Evolutionary conservation across 2,329 filamentous ascomycete species (phyloP).

Genomic region (Grosmannia serpens): DNA sequence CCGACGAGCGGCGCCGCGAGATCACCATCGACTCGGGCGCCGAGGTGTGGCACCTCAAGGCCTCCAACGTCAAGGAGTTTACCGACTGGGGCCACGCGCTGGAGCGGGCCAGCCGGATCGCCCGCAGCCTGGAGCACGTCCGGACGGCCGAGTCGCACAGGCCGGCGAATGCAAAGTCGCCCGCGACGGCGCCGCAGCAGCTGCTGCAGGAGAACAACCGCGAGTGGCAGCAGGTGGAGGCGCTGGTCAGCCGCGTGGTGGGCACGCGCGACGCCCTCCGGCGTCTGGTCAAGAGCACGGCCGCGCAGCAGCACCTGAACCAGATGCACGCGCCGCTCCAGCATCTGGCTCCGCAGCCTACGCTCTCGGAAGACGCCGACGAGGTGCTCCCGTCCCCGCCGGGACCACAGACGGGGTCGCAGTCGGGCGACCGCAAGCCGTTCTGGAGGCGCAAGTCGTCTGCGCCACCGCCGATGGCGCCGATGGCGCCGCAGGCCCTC

Average conservation of each 20-base stretch:
- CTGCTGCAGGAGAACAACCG: slow-evolving; percentile 46
- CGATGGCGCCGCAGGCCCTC: slow-evolving; percentile 27
- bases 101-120: slow-evolving; percentile 64
- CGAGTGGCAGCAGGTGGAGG: slow-evolving; percentile 81
- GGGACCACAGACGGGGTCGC: slow-evolving; percentile 17
- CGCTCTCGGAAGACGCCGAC: slow-evolving; percentile 39
- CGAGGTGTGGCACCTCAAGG: slow-evolving; percentile 90
- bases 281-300: slow-evolving; percentile 74
- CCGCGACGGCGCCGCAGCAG: not conserved
- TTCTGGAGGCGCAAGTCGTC: slow-evolving; percentile 92
- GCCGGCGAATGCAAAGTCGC: not conserved
- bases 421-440: slow-evolving; percentile 47
- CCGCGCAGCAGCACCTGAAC: slow-evolving; percentile 41
- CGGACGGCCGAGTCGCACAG: not conserved
- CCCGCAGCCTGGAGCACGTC: slow-evolving; percentile 37
- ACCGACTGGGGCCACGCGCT: slow-evolving; percentile 76
- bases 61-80: slow-evolving; percentile 75
- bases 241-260: slow-evolving; percentile 73
- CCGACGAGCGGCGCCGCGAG: slow-evolving; percentile 76
- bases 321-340: not conserved
- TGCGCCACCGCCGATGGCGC: slow-evolving; percentile 24
- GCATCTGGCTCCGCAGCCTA: slow-evolving; percentile 10
- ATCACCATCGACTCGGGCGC: slow-evolving; percentile 96
- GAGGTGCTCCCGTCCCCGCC: slow-evolving; percentile 24
- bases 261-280: slow-evolving; percentile 83